Evolutionary conservation across 805 yeast species (phyloP).

Genomic region (Saturnispora dispora): DNA sequence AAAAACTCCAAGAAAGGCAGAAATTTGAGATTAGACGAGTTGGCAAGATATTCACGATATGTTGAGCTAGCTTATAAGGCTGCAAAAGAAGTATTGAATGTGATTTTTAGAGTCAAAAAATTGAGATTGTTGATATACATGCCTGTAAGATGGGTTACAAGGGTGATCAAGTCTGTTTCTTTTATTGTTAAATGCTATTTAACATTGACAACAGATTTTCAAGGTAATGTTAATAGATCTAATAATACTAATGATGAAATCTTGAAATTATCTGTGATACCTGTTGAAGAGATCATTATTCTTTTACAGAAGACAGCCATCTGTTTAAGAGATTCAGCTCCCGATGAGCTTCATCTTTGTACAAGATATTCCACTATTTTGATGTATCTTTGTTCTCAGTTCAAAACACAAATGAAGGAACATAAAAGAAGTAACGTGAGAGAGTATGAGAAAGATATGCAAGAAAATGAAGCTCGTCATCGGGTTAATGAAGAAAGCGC

Average conservation of each 20-base stretch:
- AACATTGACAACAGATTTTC: slow-evolving; percentile 38
- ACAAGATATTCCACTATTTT: slow-evolving; percentile 69
- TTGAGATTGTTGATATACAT: slow-evolving; percentile 58
- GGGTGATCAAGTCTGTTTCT: slow-evolving; percentile 82
- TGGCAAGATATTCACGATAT: slow-evolving; percentile 63
- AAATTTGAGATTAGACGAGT: slow-evolving; percentile 53
- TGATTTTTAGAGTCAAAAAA: slow-evolving; percentile 61
- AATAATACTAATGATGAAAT: slow-evolving; percentile 17
- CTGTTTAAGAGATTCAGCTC: slow-evolving; percentile 71
- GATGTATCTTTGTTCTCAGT: slow-evolving; percentile 67
- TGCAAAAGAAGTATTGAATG: slow-evolving; percentile 68
- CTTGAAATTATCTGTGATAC: slow-evolving; percentile 51
- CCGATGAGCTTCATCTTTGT: slow-evolving; percentile 81
- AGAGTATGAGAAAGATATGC: slow-evolving; percentile 10
- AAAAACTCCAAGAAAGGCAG: slow-evolving; percentile 21
- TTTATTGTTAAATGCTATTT: slow-evolving; percentile 80
- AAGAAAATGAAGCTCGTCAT: slow-evolving; percentile 3
- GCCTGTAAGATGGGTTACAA: slow-evolving; percentile 89
- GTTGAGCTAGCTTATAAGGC: slow-evolving; percentile 76
- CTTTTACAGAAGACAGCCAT: slow-evolving; percentile 65
- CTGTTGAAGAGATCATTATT: slow-evolving; percentile 59
- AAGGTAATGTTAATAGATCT: background rate
- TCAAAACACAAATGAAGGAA: slow-evolving; percentile 37
- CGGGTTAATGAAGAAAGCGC: background rate
- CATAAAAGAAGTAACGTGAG: slow-evolving; percentile 10